Evolutionary conservation across 768 basidiomycete genomes (phyloP), one percentile per base, ranked within the genome.

Genomic region (Mycena amicta): DNA sequence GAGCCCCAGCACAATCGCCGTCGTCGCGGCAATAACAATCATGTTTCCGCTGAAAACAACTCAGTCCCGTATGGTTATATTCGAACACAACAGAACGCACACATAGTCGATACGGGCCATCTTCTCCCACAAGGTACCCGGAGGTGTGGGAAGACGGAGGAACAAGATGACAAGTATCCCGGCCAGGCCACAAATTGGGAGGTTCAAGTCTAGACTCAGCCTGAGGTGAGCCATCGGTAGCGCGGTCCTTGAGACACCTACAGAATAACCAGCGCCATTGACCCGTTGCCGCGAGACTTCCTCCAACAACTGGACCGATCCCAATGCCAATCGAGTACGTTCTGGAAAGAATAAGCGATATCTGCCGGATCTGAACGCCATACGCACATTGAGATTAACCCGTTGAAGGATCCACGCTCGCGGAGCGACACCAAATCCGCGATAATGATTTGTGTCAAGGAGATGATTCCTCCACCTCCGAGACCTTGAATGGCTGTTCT

Each of bases 221-320:
- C n/a, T n/a, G n/a, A n/a, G n/a, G n/a, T n/a, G n/a, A n/a, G n/a
- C n/a, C n/a, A n/a, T n/a, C n/a, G n/a, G n/a, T n/a, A n/a, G n/a
- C n/a, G n/a, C n/a, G n/a, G n/a, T n/a, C n/a, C n/a, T n/a, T n/a
- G n/a, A n/a, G n/a, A n/a, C 20, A 50, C 50, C 23, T 45, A 75
- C 75, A 78, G 64, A 78, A 77, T 22, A 77, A 56, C 77, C 77
- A 78, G n/a, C 77, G 67, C 77, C 77, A 78, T 25, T 67, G 61
- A 2, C 72, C 72, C 3, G 50, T 53, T 4, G 64, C 56, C 13
- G 75, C 69, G 6, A 77, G 62, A 26, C 68, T 66, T 0, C 77
- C 77, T 5, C 72, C 75, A 5, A 78, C 60, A 0, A 75, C 56
- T 6, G 77, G 76, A 3, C 72, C 75, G 3, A 73, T 57, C 2